Evolutionary conservation across 2,329 filamentous ascomycete species (phyloP), one percentile per base, ranked within the genome.

Genomic region (Lasiodiplodia gonubiensis): DNA sequence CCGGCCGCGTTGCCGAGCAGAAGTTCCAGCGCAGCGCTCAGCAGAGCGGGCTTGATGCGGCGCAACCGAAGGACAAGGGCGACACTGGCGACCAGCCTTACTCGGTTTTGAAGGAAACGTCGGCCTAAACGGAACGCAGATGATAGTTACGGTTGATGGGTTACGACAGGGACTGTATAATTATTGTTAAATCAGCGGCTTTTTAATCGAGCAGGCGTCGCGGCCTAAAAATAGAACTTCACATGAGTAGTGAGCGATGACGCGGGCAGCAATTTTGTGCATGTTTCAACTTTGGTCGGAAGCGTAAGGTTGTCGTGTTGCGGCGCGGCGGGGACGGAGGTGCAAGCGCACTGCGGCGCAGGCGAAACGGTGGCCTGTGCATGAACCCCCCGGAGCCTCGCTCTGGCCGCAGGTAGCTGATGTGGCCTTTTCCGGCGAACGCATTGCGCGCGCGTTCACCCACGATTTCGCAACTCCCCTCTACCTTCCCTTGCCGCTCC

Each of bases 1-100:
- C 88, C 3, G 83, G 82, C 2, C 78, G 86, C 35, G 71, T 77
- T 21, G 86, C 85, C 7, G 74, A 84, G 74, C 65, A 71, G 21
- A 73, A 78, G 60, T 73, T 80, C 49, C 71, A 76, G 71, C 74
- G 73, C 72, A 70, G 64, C 59, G 75, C 76, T 69, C 77, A 76
- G 46, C 70, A 77, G 66, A 70, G 69, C 53, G 74, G 74, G 6
- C 73, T 70, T n/a, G 77, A 76, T 39, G 71, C 66, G 52, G 46
- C 60, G 12, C 65, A 59, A 12, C 39, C 68, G 11, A 68, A 68
- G 59, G 68, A 71, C 61, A 51, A 39, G 12, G 65, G 46, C 14
- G 27, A 69, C 30, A 67, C 52, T 12, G 70, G 68, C 16, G 54
- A 68, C 8, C 48, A 30, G 7, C 35, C 37, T 6, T 72, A 68